phyloP scores from a whole-genome alignment of 768 basidiomycete genomes.

The Leccinum longicurvipes region DNA sequence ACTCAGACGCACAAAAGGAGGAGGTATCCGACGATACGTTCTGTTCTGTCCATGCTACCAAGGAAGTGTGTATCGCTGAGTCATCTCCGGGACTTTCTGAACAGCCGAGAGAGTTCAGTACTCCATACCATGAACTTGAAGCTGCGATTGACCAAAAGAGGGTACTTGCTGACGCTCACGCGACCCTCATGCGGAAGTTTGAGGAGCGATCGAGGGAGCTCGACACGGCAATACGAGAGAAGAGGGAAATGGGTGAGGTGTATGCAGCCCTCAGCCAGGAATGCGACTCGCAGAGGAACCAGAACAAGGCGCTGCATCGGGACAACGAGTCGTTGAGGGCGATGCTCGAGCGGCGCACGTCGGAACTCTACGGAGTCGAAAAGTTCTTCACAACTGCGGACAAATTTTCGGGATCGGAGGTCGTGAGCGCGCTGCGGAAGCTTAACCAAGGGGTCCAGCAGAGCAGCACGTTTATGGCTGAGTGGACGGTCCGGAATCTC shows the following conservation, averaged over 20 bases:
- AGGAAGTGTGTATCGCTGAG: not conserved
- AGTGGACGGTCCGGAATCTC: slow-evolving; percentile 40
- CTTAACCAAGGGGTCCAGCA: slow-evolving; percentile 47
- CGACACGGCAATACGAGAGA: not conserved
- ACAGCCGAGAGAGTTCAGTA: not conserved
- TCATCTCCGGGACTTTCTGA: too few relatives aligned
- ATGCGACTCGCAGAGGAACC: slow-evolving; percentile 10
- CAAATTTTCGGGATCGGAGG: slow-evolving; percentile 41
- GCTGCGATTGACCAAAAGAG: not conserved
- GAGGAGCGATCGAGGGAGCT: slow-evolving; percentile 6
- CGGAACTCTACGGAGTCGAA: slow-evolving; percentile 41
- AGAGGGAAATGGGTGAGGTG: not conserved
- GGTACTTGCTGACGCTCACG: not conserved
- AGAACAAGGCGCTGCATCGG: slow-evolving; percentile 1
- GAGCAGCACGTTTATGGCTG: slow-evolving; percentile 41
- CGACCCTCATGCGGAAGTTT: not conserved
- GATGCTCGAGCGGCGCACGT: slow-evolving; percentile 37
- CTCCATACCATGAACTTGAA: not conserved
- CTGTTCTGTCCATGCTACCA: too few relatives aligned
- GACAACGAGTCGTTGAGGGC: slow-evolving; percentile 9
- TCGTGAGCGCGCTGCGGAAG: slow-evolving; percentile 38
- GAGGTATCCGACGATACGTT: not conserved
- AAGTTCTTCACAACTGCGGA: slow-evolving; percentile 42
- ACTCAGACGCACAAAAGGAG: not conserved
- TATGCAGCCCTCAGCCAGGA: slow-evolving; percentile 2